Percentiles rank a stretch among this genome's conserved stretches.
Conservation (phyloP, 495 filamentous ascomycete genomes). For the Letharia lupina region DNA sequence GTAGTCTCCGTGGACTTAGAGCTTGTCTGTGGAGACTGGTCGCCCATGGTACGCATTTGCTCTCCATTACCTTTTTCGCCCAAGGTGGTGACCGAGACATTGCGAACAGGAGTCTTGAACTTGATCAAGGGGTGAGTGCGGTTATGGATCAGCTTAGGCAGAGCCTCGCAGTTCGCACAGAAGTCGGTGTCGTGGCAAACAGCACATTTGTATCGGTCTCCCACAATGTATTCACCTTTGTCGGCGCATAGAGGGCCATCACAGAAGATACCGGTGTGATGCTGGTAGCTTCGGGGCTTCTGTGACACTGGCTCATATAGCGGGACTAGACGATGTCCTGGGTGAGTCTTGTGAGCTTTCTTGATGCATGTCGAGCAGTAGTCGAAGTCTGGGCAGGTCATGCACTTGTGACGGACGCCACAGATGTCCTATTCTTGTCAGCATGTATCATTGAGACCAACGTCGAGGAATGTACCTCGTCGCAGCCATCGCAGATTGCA, state of each 20-base stretch:
- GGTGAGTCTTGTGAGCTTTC: conserved; percentile 58
- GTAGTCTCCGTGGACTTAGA: conserved; percentile 46
- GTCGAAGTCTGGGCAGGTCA: conserved; percentile 96
- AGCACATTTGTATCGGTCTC: conserved; percentile 92
- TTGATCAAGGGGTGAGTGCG: conserved; percentile 92
- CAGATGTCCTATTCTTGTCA: conserved; percentile 53
- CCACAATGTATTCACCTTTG: conserved; percentile 62
- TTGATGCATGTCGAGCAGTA: conserved; percentile 75
- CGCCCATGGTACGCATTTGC: conserved; percentile 56
- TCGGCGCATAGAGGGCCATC: conserved; percentile 83
- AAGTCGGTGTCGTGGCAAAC: conserved; percentile 95
- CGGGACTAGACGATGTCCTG: conserved; percentile 81
- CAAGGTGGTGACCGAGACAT: conserved; percentile 78
- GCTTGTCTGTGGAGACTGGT: conserved; percentile 36
- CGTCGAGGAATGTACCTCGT: conserved; percentile 48
- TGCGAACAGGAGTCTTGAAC: conserved; percentile 88
- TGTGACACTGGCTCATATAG: conserved; percentile 72
- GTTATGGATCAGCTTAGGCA: conserved; percentile 78
- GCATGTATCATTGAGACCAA: conserved; percentile 9
- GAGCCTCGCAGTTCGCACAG: conserved; percentile 88
- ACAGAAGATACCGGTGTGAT: conserved; percentile 84
- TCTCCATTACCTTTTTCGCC: conserved; percentile 62
- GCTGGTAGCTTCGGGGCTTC: conserved; percentile 36
- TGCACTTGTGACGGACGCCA: conserved; percentile 93
- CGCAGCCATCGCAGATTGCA: conserved; percentile 91